Evolutionary conservation across 805 yeast genomes (phyloP), one percentile per base, ranked within the genome.

Genomic region (Starmerella potacharoeniae): DNA sequence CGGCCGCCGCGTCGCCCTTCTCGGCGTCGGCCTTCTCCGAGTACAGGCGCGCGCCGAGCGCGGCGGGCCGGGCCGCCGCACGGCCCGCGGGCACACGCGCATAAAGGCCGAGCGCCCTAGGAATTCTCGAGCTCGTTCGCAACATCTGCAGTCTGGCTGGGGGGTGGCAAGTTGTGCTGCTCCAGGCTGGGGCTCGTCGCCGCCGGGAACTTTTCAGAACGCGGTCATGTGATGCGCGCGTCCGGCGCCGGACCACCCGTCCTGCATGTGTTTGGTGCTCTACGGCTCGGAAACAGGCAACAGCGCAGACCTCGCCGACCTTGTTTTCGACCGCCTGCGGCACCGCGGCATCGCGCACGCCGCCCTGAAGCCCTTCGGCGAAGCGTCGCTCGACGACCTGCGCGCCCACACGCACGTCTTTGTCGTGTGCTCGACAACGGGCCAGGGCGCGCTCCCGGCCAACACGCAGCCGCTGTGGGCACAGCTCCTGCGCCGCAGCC

Each of bases 211-310:
- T 28, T 35, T 47, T 28, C 14, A n/a, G 17, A 3, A 3, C 9
- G 53, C 16, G 31, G 39, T 48, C 48, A 35, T 47, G 40, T 48
- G 53, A 44, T n/a, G 35, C 22, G 10, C 29, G 39, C 22, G 22
- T 22, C 22, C 22, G 6, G 6, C 17, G 17, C 40, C n/a, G 40
- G 17, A 9, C 40, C 13, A 14, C 40, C 13, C 40, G 16, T 6
- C 22, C 16, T 6, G 36, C 9, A 61, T 60, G 64, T 52, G 56
- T 48, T 36, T 57, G n/a, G 56, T 93, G 6, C 71, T 93, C 0
- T 90, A 84, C 68, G 97, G 97, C 0, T 83, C 96, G 1, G 97
- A 90, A 65, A 86, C 97, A 0, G 97, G 97, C 0, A 90, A 86
- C 64, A 78, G 96, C 0, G 86, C 84, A 63, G 97, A 91, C 63